phyloP scores from a whole-genome alignment of 139 green algal species.

The Picochlorum sp. region DNA sequence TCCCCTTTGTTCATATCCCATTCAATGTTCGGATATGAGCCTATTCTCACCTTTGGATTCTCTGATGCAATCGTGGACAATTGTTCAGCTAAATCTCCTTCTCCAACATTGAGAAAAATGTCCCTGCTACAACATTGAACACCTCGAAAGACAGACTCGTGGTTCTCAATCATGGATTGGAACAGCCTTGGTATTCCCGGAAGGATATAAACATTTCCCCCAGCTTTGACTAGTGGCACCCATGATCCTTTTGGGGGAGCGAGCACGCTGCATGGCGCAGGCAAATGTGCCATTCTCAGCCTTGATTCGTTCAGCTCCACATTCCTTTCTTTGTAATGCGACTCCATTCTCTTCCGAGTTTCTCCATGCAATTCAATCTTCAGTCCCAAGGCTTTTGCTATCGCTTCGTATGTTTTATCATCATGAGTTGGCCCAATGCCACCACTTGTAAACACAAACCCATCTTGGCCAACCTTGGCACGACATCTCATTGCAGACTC shows the following conservation, averaged over 20 bases:
- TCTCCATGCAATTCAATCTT: slow-evolving; percentile 38
- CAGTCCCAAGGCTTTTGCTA: slow-evolving; percentile 43
- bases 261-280: slow-evolving; percentile 22
- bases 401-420: slow-evolving; percentile 71
- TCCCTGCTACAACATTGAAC: neutral
- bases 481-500: slow-evolving; percentile 30
- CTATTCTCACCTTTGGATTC: slow-evolving; percentile 30
- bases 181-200: slow-evolving; percentile 70
- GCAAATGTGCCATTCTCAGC: slow-evolving; percentile 52
- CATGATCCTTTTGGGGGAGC: slow-evolving; percentile 26
- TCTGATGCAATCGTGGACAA: slow-evolving; percentile 16
- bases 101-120: slow-evolving; percentile 28
- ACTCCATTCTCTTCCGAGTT: slow-evolving; percentile 50
- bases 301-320: slow-evolving; percentile 68
- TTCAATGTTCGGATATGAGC: slow-evolving; percentile 30
- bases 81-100: slow-evolving; percentile 29
- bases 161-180: slow-evolving; percentile 42
- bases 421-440: slow-evolving; percentile 84
- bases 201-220: slow-evolving; percentile 38
- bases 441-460: slow-evolving; percentile 65
- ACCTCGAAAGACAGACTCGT: slow-evolving; percentile 31
- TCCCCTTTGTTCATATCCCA: neutral
- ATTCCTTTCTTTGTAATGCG: slow-evolving; percentile 41
- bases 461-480: slow-evolving; percentile 35
- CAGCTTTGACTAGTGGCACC: slow-evolving; percentile 54